Percentiles rank a stretch among this genome's conserved stretches.
phyloP scores from a whole-genome alignment of 2,329 filamentous ascomycete species.

The Fusarium mangiferae region DNA sequence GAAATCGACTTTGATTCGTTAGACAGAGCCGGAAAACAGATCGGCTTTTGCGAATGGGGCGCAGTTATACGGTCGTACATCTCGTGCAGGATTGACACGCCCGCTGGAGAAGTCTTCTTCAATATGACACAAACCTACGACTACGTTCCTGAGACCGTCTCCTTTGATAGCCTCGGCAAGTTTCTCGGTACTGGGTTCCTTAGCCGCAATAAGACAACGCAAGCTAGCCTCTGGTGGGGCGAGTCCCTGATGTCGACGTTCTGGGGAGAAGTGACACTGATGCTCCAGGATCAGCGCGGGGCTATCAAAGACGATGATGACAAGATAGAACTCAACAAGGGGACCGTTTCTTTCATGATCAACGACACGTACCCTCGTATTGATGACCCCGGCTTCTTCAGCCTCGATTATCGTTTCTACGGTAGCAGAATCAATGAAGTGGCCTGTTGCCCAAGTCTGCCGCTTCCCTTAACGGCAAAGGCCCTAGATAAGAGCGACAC shows the following conservation, averaged over 20 bases:
- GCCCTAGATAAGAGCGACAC: neutral
- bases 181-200: neutral
- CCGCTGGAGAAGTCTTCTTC: neutral
- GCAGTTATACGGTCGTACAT: neutral
- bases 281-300: neutral
- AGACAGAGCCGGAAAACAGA: neutral
- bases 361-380: neutral
- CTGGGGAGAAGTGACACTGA: neutral
- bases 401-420: neutral
- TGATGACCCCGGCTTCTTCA: neutral
- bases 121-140: neutral
- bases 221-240: neutral
- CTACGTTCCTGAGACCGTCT: neutral
- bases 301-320: neutral
- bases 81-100: neutral
- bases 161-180: neutral
- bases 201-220: neutral
- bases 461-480: neutral
- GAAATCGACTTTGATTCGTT: neutral
- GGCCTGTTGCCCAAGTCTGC: neutral
- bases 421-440: fast-evolving
- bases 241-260: neutral
- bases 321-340: neutral
- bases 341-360: neutral
- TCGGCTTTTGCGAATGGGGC: neutral